Conservation (phyloP, 108 stramenopile species). For the Thalassiosira profunda region DNA sequence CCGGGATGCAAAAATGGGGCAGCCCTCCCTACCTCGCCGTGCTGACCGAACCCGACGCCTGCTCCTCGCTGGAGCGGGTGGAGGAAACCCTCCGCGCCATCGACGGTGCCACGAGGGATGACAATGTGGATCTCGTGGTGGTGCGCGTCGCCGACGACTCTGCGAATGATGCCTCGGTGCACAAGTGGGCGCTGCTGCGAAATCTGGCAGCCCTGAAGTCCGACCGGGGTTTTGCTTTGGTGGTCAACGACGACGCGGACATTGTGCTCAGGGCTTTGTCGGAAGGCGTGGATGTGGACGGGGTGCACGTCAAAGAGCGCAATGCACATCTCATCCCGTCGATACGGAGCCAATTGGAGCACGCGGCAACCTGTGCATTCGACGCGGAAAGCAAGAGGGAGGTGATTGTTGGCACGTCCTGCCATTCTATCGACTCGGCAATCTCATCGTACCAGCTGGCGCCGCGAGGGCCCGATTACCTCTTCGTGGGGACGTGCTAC, state of each 20-base stretch:
- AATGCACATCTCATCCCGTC: constrained; percentile 57
- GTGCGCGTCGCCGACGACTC: constrained; percentile 50
- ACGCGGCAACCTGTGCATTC: neutral
- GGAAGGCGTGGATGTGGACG: constrained; percentile 47
- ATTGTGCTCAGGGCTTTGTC: constrained; percentile 35
- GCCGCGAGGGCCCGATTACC: constrained; percentile 61
- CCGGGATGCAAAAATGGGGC: too few species aligned
- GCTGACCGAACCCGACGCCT: constrained; percentile 82
- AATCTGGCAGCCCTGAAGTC: constrained; percentile 36
- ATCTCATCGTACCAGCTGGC: constrained; percentile 18
- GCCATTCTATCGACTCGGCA: constrained; percentile 73
- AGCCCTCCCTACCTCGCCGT: constrained; percentile 65
- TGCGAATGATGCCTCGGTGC: neutral
- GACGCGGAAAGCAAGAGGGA: neutral
- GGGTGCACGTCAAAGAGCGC: constrained; percentile 82
- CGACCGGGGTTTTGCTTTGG: constrained; percentile 37
- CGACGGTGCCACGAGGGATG: constrained; percentile 43
- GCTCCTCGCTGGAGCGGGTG: constrained; percentile 46
- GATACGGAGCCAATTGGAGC: constrained; percentile 47
- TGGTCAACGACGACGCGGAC: constrained; percentile 71
- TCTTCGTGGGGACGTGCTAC: constrained; percentile 89
- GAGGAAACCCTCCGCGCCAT: constrained; percentile 60
- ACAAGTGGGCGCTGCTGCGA: constrained; percentile 38
- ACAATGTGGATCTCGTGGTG: constrained; percentile 54
- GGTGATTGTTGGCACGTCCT: constrained; percentile 71